phyloP scores from a whole-genome alignment of 345 rosid genomes.

The Xanthoceras sorbifolium region DNA sequence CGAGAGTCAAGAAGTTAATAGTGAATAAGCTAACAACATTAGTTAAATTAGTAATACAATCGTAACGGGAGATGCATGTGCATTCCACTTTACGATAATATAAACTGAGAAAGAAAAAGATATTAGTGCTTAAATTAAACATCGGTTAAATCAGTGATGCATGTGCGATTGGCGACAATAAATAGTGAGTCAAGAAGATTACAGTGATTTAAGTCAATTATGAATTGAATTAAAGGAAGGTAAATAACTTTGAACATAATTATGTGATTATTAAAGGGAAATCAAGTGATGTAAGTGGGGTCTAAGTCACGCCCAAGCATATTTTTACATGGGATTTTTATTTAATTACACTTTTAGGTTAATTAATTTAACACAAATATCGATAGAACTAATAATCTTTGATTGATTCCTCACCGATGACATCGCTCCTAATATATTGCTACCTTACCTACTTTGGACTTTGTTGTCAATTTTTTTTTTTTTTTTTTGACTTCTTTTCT shows the following conservation, averaged over 20 bases:
- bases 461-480: neutral
- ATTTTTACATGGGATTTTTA: neutral
- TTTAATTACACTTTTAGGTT: neutral
- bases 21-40: too few relatives aligned
- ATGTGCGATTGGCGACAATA: too few relatives aligned
- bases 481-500: conserved; percentile 2
- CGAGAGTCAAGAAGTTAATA: too few relatives aligned
- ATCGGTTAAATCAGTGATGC: too few relatives aligned
- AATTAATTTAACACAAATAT: neutral
- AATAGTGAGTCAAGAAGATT: too few relatives aligned
- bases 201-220: too few relatives aligned
- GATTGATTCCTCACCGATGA: neutral
- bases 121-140: too few relatives aligned
- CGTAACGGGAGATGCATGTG: too few relatives aligned
- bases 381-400: neutral
- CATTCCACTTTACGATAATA: too few relatives aligned
- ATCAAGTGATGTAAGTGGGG: neutral
- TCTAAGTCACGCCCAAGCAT: neutral
- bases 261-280: neutral
- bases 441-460: conserved; percentile 4
- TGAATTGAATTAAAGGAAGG: neutral
- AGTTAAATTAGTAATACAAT: too few relatives aligned
- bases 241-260: neutral
- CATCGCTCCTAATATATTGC: neutral
- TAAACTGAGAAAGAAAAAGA: too few relatives aligned